These are phyloP conservation scores for Umbilicaria muhlenbergii DNA, from an alignment of 495 filamentous ascomycete species.

Conservation along the genomic window DNA sequence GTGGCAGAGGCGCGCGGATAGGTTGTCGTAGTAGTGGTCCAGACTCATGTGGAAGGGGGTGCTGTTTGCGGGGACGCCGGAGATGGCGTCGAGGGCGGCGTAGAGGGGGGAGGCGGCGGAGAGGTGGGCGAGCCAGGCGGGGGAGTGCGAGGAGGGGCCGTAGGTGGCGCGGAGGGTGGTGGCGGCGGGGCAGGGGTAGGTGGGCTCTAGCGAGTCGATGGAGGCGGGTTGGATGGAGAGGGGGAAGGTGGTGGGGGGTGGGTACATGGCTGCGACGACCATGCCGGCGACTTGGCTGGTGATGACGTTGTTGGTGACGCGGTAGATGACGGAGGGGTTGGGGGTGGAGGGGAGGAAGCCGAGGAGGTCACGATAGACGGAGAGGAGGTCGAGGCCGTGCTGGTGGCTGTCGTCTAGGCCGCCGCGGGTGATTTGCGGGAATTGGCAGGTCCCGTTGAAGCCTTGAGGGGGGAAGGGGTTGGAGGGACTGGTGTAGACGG, in stretches of 20 bases:
- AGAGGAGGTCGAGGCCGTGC: constrained; percentile 49
- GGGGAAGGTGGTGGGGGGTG: constrained; percentile 19
- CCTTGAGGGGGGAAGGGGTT: constrained; percentile 45
- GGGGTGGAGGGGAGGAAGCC: constrained; percentile 36
- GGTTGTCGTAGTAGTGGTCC: constrained; percentile 63
- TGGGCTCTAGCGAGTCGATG: constrained; percentile 48
- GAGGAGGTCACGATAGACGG: constrained; percentile 45
- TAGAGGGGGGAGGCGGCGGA: constrained; percentile 33
- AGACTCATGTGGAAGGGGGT: constrained; percentile 42
- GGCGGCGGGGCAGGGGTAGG: constrained; percentile 39
- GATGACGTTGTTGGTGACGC: constrained; percentile 55
- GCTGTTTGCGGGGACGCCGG: constrained; percentile 36
- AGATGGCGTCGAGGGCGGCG: constrained; percentile 37
- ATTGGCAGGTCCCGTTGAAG: constrained; percentile 49
- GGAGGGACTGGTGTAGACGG: constrained; percentile 30
- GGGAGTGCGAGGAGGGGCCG: constrained; percentile 24
- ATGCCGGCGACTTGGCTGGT: constrained; percentile 55
- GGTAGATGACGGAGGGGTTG: constrained; percentile 29
- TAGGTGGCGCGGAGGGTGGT: constrained; percentile 28
- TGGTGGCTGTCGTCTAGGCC: constrained; percentile 50
- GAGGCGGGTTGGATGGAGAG: constrained; percentile 30
- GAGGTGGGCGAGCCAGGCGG: constrained; percentile 42
- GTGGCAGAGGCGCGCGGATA: constrained; percentile 54
- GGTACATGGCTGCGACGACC: constrained; percentile 45
- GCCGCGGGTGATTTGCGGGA: constrained; percentile 50